Percentiles rank a stretch among this genome's conserved stretches.
These are phyloP conservation scores for Manihot esculenta DNA, from an alignment of 441 rosid species.

Conservation along the genomic window DNA sequence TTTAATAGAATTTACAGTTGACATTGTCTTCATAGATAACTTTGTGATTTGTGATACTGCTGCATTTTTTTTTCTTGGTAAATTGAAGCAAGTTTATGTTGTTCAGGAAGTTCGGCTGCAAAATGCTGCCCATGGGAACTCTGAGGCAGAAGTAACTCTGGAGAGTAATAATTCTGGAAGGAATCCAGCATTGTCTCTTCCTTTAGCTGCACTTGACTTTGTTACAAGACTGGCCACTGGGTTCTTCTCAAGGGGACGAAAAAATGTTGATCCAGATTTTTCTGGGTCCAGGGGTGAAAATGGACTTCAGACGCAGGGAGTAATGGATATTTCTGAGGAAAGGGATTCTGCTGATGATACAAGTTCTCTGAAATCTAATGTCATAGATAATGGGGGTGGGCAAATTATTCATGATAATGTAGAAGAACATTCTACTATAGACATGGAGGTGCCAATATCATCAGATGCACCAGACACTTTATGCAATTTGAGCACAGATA, in stretches of 20 bases:
- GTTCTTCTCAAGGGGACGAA: constrained; percentile 73
- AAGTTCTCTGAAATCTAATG: constrained; percentile 43
- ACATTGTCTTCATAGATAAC: not conserved
- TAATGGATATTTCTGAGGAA: constrained; percentile 31
- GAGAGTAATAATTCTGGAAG: constrained; percentile 56
- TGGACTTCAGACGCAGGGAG: constrained; percentile 36
- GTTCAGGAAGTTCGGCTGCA: constrained; percentile 52
- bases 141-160: constrained; percentile 43
- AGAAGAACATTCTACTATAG: constrained; percentile 33
- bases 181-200: constrained; percentile 75
- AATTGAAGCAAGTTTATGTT: constrained; percentile 28
- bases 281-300: constrained; percentile 49
- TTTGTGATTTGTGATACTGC: not conserved
- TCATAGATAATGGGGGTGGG: constrained; percentile 34
- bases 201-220: constrained; percentile 89
- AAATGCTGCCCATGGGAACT: constrained; percentile 34
- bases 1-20: not conserved
- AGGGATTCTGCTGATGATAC: constrained; percentile 43
- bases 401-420: constrained; percentile 35
- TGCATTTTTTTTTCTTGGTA: not conserved
- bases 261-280: constrained; percentile 44
- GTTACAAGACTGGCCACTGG: constrained; percentile 81
- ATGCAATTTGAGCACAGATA: constrained; percentile 35
- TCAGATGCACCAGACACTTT: constrained; percentile 35
- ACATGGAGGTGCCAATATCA: constrained; percentile 29